Conservation (phyloP, 1,284 basidiomycete species). For the Microbotryum violaceum region DNA sequence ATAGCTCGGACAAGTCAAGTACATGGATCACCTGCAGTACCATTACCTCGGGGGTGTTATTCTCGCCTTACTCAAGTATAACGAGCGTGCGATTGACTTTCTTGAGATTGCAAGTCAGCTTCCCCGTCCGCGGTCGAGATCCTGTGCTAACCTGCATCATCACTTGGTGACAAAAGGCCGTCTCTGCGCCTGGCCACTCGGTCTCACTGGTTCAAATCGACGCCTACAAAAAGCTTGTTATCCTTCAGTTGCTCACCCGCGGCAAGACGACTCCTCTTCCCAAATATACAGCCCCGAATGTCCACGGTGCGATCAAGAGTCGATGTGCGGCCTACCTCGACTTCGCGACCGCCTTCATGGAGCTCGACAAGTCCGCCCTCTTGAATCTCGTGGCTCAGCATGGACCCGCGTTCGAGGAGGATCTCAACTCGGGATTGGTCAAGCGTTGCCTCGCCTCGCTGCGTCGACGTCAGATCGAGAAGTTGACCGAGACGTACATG, state of each 20-base stretch:
- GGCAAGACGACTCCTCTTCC: constrained; percentile 60
- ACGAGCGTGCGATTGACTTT: constrained; percentile 59
- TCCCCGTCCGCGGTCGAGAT: neutral
- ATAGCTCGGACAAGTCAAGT: constrained; percentile 45
- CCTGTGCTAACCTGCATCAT: neutral
- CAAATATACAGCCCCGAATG: constrained; percentile 56
- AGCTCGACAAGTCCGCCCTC: constrained; percentile 45
- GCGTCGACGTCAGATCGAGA: constrained; percentile 64
- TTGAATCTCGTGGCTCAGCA: constrained; percentile 51
- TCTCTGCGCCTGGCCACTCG: constrained; percentile 58
- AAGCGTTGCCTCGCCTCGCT: constrained; percentile 57
- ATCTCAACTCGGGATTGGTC: constrained; percentile 62
- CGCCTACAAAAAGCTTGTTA: constrained; percentile 68
- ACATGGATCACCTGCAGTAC: constrained; percentile 66
- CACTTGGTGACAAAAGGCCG: constrained; percentile 40
- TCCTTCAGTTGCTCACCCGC: constrained; percentile 64
- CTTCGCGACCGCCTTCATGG: constrained; percentile 58
- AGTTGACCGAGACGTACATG: constrained; percentile 67
- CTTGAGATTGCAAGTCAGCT: constrained; percentile 54
- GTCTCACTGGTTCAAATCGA: constrained; percentile 69
- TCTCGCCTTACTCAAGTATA: constrained; percentile 55
- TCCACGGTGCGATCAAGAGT: constrained; percentile 55
- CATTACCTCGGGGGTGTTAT: constrained; percentile 65
- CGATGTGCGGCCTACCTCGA: constrained; percentile 49
- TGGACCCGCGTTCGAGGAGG: constrained; percentile 52